These are phyloP conservation scores for Monilinia aucupariae DNA, from an alignment of 2,329 filamentous ascomycete genomes.

Conservation along the genomic window DNA sequence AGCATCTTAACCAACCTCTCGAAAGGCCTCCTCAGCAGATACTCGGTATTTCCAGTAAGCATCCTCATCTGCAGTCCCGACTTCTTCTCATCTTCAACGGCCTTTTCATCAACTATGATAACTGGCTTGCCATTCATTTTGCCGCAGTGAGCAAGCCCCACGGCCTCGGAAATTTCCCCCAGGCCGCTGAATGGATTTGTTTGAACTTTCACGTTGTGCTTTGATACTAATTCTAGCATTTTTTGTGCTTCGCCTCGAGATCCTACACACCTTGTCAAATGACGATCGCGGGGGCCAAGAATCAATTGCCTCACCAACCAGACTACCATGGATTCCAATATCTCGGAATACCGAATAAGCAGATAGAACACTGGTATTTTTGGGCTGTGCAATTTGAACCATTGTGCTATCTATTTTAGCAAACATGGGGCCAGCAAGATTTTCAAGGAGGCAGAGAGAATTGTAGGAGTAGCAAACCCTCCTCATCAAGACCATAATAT, in stretches of 20 bases:
- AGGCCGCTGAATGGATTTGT: constrained; percentile 49
- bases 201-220: constrained; percentile 44
- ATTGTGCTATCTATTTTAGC: constrained; percentile 40
- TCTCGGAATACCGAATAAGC: constrained; percentile 49
- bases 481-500: constrained; percentile 3
- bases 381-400: constrained; percentile 53
- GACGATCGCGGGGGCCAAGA: constrained; percentile 6
- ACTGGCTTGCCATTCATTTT: constrained; percentile 51
- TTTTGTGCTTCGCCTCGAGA: constrained; percentile 41
- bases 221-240: constrained; percentile 45
- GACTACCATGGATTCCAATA: constrained; percentile 44
- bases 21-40: too few species aligned
- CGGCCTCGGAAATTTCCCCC: constrained; percentile 45
- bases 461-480: neutral
- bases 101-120: constrained; percentile 45
- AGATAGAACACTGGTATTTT: constrained; percentile 38
- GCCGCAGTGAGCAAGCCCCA: constrained; percentile 46
- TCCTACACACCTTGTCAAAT: constrained; percentile 28
- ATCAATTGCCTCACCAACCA: constrained; percentile 31
- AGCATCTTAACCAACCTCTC: too few species aligned
- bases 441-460: neutral
- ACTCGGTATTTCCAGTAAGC: neutral
- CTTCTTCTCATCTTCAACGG: constrained; percentile 27
- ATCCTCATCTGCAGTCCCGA: constrained; percentile 22
- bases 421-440: neutral